These are phyloP conservation scores for Verbascum thapsus DNA, from an alignment of 257 asterid species.

Conservation along the genomic window DNA sequence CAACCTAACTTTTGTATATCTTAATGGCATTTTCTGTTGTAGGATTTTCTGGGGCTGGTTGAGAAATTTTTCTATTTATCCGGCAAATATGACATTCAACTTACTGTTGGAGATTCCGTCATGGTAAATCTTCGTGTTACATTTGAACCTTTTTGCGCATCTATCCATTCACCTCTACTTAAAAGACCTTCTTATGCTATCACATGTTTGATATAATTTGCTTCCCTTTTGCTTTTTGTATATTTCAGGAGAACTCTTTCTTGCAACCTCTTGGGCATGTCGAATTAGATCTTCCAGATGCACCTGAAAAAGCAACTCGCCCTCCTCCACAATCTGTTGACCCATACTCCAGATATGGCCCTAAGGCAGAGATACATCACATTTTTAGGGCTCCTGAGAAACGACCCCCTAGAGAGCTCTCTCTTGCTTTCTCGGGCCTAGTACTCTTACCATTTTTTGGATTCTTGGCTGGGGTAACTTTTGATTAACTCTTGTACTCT, in stretches of 20 bases:
- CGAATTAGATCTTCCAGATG: conserved; percentile 83
- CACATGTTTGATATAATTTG: conserved; percentile 21
- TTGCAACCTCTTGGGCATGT: conserved; percentile 70
- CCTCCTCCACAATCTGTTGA: conserved; percentile 88
- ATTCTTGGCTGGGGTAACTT: conserved; percentile 83
- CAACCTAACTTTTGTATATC: conserved; percentile 21
- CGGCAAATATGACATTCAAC: conserved; percentile 82
- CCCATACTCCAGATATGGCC: conserved; percentile 73
- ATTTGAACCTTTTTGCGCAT: conserved; percentile 14
- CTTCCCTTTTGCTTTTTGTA: conserved; percentile 26
- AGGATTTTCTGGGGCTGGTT: conserved; percentile 98
- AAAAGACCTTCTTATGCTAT: conserved; percentile 13
- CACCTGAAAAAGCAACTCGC: conserved; percentile 89
- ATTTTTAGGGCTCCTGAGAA: conserved; percentile 88
- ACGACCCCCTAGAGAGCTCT: conserved; percentile 79
- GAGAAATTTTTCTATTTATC: conserved; percentile 88
- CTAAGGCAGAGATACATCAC: conserved; percentile 90
- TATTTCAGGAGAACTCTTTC: conserved; percentile 90
- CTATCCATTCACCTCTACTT: not conserved
- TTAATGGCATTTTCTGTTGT: conserved; percentile 41
- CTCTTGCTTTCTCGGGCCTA: conserved; percentile 73
- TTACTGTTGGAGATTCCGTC: conserved; percentile 83
- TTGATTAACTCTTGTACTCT: conserved; percentile 19
- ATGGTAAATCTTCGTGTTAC: conserved; percentile 60
- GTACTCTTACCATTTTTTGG: conserved; percentile 79